phyloP scores from a whole-genome alignment of 2,329 filamentous ascomycete genomes.

The Lasiodiplodia theobromae region DNA sequence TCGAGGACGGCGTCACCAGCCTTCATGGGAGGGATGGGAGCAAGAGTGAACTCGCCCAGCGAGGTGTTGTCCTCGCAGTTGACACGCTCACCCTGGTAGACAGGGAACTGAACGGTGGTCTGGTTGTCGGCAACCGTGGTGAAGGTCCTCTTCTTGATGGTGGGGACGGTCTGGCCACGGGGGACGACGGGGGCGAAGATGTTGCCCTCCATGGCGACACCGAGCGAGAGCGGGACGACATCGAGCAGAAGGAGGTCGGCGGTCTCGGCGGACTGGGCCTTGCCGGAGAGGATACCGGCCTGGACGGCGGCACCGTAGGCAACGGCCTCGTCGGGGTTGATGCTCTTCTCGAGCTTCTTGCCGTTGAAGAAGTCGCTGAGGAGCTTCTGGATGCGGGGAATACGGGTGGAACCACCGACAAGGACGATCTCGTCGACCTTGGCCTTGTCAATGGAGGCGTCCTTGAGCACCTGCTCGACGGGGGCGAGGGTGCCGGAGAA shows the following conservation, averaged over 20 bases:
- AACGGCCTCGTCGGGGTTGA: constrained; percentile 99
- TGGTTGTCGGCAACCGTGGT: constrained; percentile 76
- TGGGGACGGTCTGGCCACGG: constrained; percentile 66
- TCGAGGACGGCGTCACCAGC: constrained; percentile 97
- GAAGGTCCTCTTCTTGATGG: constrained; percentile 86
- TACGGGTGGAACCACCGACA: constrained; percentile 98
- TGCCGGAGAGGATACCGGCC: constrained; percentile 97
- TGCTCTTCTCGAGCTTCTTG: constrained; percentile 99
- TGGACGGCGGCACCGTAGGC: constrained; percentile 99
- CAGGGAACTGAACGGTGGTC: constrained; percentile 87
- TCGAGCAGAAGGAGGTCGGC: constrained; percentile 94
- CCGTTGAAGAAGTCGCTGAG: constrained; percentile 98
- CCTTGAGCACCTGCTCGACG: constrained; percentile 95
- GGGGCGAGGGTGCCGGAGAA: constrained; percentile 94
- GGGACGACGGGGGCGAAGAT: constrained; percentile 95
- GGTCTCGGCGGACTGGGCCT: constrained; percentile 95
- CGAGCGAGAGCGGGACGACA: constrained; percentile 93
- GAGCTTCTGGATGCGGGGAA: constrained; percentile 98
- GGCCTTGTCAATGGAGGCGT: constrained; percentile 85
- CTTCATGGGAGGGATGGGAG: constrained; percentile 84
- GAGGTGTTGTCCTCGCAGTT: constrained; percentile 99
- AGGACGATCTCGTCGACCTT: constrained; percentile 98
- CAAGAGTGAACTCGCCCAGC: constrained; percentile 94
- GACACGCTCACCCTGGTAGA: constrained; percentile 94
- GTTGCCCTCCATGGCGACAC: constrained; percentile 99